Evolutionary conservation across 1,284 basidiomycete species (phyloP).

Genomic region (Pseudozyma flocculosa): DNA sequence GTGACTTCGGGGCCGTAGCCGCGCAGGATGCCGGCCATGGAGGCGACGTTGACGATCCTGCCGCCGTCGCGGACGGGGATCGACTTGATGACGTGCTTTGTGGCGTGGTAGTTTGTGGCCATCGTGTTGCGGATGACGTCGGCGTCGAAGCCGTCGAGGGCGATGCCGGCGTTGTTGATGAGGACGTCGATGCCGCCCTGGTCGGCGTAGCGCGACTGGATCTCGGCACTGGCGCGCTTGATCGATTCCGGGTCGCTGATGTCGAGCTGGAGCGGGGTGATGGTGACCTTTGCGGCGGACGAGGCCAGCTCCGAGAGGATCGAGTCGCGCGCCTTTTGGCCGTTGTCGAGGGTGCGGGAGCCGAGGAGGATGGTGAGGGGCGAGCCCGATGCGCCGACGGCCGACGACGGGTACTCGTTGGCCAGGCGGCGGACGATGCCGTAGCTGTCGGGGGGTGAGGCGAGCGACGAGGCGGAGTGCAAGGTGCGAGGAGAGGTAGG

Average conservation of each 20-base stretch:
- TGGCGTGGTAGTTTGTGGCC: constrained; percentile 49
- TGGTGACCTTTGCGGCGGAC: constrained; percentile 7
- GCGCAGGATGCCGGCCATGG: constrained; percentile 36
- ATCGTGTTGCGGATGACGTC: constrained; percentile 50
- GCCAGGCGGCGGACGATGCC: constrained; percentile 47
- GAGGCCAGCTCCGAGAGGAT: constrained; percentile 26
- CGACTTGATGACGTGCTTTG: constrained; percentile 34
- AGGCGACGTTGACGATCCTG: constrained; percentile 46
- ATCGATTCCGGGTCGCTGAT: constrained; percentile 21
- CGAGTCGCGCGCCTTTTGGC: constrained; percentile 41
- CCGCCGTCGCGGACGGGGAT: constrained; percentile 37
- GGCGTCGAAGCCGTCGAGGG: constrained; percentile 45
- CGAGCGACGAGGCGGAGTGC: too few species aligned
- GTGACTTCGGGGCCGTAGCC: constrained; percentile 32
- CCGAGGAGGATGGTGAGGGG: constrained; percentile 50
- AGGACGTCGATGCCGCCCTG: constrained; percentile 40
- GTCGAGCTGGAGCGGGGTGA: constrained; percentile 25
- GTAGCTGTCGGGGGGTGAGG: too few species aligned
- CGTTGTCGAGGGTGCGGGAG: constrained; percentile 38
- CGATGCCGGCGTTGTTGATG: constrained; percentile 54
- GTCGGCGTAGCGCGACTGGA: constrained; percentile 7
- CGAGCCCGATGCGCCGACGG: constrained; percentile 17
- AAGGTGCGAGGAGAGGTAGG: too few species aligned
- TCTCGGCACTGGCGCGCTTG: constrained; percentile 9
- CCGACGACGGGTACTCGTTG: constrained; percentile 34